Base-by-base conservation (phyloP, 1,284 basidiomycete genomes). In the Neonothopanus nambi region DNA sequence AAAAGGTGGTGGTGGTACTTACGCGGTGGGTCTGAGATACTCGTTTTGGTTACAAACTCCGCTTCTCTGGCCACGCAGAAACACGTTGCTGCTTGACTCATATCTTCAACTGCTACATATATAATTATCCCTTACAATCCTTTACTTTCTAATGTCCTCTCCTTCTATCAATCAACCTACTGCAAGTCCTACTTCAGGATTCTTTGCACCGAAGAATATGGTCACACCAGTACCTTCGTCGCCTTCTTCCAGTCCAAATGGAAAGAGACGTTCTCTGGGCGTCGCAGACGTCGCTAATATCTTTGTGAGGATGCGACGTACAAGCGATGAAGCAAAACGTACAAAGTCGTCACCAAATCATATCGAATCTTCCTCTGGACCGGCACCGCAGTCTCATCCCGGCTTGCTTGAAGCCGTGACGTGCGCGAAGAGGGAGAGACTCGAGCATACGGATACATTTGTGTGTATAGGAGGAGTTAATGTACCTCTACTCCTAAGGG, bases 381-480 rank as follows among this genome's bases (percentile, higher is more conserved):
- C 61, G 18, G 66, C 66, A 24, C 79, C 82, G 5, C 65, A 75
- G 51, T 83, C 84, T 3, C 81, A 87, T 59, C 73, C 76, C 2
- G 67, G 74, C 23, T 62, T 64, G 7, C 67, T 65, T 0, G 73
- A 76, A 33, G 68, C 63, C 17, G 64, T 67, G 20, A 69, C 68
- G 6, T 70, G 68, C 23, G 57, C 60, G 20, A 67, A 69, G 51
- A 70, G 69, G 51, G 71, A 80, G 15, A 70, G 74, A 0, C 66
- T 86, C 21, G 72, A 70, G 47, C 76, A 78, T 24, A 68, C 63
- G 12, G 82, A 86, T 56, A 66, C 71, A 12, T 89, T 79, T 60
- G 67, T 80, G 6, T 90, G 88, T 61, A 69, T 68, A 12, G 82
- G 80, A 48, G 88, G 77, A 1, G 88, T 90, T 30, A 84, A 89